Evolutionary conservation across 2,329 filamentous ascomycete species (phyloP).

Genomic region (Keithomyces neogunnii): DNA sequence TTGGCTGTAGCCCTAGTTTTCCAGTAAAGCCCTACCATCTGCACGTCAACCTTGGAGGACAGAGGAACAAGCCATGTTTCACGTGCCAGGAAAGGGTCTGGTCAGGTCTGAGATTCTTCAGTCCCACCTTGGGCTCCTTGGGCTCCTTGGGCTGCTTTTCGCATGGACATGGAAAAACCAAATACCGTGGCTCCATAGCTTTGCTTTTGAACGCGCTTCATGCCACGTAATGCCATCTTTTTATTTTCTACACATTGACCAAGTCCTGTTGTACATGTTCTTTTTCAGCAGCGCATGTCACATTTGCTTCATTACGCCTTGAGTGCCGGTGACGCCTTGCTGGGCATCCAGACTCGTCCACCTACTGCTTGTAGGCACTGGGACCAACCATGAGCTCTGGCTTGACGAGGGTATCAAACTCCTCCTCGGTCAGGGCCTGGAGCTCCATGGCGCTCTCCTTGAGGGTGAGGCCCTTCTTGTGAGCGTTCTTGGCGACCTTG

Average conservation of each 20-base stretch:
- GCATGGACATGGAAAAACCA: too few species aligned
- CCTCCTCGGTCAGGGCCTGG: constrained; percentile 75
- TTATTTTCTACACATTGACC: neutral
- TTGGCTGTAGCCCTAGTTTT: too few species aligned
- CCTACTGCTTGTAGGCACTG: constrained; percentile 44
- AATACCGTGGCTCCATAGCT: neutral
- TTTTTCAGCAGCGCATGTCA: too few species aligned
- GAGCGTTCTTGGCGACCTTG: constrained; percentile 96
- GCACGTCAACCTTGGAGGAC: too few species aligned
- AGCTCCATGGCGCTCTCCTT: constrained; percentile 94
- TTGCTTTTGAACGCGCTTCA: neutral
- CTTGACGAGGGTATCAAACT: constrained; percentile 83
- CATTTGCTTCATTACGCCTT: too few species aligned
- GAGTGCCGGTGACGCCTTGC: too few species aligned
- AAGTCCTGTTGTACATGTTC: neutral
- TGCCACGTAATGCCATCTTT: neutral
- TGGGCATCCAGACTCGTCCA: neutral
- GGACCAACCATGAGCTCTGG: constrained; percentile 95
- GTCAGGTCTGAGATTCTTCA: too few species aligned
- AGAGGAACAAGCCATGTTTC: too few species aligned
- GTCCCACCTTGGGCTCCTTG: too few species aligned
- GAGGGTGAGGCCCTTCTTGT: constrained; percentile 93
- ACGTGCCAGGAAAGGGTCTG: too few species aligned
- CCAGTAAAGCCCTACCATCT: too few species aligned
- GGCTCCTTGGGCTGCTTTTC: too few species aligned